phyloP scores from a whole-genome alignment of 257 asterid genomes.

The Solanum rostratum region DNA sequence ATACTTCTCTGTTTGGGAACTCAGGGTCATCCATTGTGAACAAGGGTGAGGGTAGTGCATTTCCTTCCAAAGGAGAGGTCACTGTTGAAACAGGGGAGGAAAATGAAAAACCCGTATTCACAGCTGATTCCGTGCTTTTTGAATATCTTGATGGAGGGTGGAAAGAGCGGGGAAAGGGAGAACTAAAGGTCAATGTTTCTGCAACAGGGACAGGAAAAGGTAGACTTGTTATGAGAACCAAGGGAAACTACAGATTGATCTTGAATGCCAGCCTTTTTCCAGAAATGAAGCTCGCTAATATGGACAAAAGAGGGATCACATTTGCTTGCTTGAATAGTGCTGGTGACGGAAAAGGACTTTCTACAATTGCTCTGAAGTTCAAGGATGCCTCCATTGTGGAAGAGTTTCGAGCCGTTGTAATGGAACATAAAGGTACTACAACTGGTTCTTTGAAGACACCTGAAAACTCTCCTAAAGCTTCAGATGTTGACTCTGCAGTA shows the following conservation, averaged over 20 bases:
- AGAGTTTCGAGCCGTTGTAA: constrained; percentile 52
- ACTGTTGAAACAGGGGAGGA: constrained; percentile 74
- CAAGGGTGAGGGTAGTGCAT: constrained; percentile 31
- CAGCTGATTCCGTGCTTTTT: constrained; percentile 64
- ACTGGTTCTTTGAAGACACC: constrained; percentile 47
- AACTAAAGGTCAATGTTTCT: constrained; percentile 62
- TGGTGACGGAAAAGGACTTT: constrained; percentile 61
- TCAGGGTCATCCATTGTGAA: constrained; percentile 13
- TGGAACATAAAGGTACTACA: constrained; percentile 34
- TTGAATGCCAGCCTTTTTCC: constrained; percentile 81
- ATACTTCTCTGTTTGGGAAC: constrained; percentile 36
- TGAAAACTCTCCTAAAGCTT: constrained; percentile 69
- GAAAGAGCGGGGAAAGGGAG: constrained; percentile 97
- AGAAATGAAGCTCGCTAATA: constrained; percentile 77
- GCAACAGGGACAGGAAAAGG: constrained; percentile 47
- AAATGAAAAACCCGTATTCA: constrained; percentile 51
- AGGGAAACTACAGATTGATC: constrained; percentile 76
- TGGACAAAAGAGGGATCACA: constrained; percentile 90
- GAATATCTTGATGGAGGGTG: constrained; percentile 64
- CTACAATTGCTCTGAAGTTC: constrained; percentile 83
- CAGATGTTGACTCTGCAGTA: constrained; percentile 21
- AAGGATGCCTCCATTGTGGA: constrained; percentile 62
- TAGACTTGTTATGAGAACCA: constrained; percentile 79
- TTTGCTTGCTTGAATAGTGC: constrained; percentile 83
- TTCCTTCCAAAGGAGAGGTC: constrained; percentile 52